Base-by-base conservation (phyloP, 2,329 filamentous ascomycete species). In the Samsoniella hepiali region DNA sequence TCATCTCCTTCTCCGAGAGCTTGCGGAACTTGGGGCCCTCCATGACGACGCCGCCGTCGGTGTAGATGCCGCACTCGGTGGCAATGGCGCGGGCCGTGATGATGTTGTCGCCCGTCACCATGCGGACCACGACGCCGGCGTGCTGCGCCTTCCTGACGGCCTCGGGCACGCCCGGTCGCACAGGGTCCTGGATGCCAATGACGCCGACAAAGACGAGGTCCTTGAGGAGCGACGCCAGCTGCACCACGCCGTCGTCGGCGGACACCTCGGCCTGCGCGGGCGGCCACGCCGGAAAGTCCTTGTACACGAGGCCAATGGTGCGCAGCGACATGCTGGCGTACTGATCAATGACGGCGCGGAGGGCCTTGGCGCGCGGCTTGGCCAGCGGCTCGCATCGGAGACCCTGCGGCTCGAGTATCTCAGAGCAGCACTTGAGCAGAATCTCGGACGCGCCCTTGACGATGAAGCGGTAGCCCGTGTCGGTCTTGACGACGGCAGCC, bases 291-390 rank as follows among this genome's bases (percentile, higher is more conserved):
- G 87, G 82, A 64, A 90, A 92, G 67, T 95, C 91, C 53, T 85
- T 83, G 74, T 91, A 93, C 5, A 90, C 82, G 66, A 93, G 81
- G 22, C 85, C 90, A 61, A 94, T 92, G 0, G 90, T 92, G 55
- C 91, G 86, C 13, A 94, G 82, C n/a, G 89, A 91, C 44, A 83
- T 78, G 29, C 79, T 79, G 15, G 86, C 86, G 68, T 88, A 88
- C 5, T 79, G 78, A 59, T 83, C 81, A 67, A 89, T 89, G 62
- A 84, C 75, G 40, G 77, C 71, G 59, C 79, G 79, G 42, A 88
- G 74, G 1, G 78, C 80, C 51, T 85, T 79, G 38, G 82, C 80
- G 66, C 87, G 84, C n/a, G 77, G 77, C 2, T 65, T 55, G 51
- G 87, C 84, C 66, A 86, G 85, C 29, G 76, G 79, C 49, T 78